A percentile compares a stretch with the other conserved stretches of the same genome.
phyloP scores from a whole-genome alignment of 1,284 basidiomycete genomes.

The Mycena sp. region DNA sequence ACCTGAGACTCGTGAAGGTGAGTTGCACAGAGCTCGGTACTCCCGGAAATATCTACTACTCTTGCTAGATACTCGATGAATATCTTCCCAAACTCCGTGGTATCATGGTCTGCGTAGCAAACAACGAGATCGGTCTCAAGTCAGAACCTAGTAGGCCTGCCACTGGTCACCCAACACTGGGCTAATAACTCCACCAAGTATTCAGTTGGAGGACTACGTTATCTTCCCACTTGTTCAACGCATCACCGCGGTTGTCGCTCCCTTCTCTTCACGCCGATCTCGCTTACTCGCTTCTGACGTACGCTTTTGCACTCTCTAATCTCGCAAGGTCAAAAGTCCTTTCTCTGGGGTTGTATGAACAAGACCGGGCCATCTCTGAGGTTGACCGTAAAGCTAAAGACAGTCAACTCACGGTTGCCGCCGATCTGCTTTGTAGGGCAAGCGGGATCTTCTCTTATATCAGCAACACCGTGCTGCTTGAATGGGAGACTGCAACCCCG shows the following conservation, averaged over 20 bases:
- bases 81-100: slow-evolving; percentile 88
- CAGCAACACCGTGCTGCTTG: slow-evolving; percentile 73
- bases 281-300: slow-evolving; percentile 84
- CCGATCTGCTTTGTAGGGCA: slow-evolving; percentile 85
- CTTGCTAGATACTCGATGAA: slow-evolving; percentile 82
- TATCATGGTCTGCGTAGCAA: slow-evolving; percentile 80
- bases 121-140: slow-evolving; percentile 79
- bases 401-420: slow-evolving; percentile 83
- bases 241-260: slow-evolving; percentile 69
- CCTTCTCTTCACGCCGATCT: slow-evolving; percentile 83
- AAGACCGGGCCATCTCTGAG: slow-evolving; percentile 74
- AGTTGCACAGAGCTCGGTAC: slow-evolving; percentile 23
- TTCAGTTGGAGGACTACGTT: slow-evolving; percentile 93
- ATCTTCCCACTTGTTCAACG: slow-evolving; percentile 72
- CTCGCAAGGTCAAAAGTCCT: slow-evolving; percentile 78
- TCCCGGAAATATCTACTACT: not conserved
- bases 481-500: slow-evolving; percentile 69
- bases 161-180: slow-evolving; percentile 19
- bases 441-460: slow-evolving; percentile 85
- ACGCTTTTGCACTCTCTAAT: slow-evolving; percentile 87
- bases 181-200: slow-evolving; percentile 53
- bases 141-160: slow-evolving; percentile 75
- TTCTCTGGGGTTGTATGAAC: slow-evolving; percentile 82
- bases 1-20: slow-evolving; percentile 85
- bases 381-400: slow-evolving; percentile 84